Percentiles rank a stretch among this genome's conserved stretches.
Conservation (phyloP, 192 early-diverging fungal genomes). For the Anaeromyces robustus region DNA sequence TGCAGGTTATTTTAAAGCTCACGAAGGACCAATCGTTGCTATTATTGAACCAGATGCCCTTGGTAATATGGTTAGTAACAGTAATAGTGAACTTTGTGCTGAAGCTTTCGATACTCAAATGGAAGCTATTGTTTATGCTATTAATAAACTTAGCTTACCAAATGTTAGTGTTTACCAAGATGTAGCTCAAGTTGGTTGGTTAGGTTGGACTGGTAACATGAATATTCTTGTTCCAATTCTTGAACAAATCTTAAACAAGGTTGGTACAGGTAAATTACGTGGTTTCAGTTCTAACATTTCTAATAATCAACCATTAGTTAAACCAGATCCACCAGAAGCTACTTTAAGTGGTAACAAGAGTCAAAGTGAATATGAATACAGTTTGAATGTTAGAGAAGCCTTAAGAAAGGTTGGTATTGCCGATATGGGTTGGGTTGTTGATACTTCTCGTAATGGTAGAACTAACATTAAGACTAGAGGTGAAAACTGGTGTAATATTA, state of each 20-base stretch:
- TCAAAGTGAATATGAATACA: not conserved
- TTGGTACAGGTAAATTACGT: not conserved
- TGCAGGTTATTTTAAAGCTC: not conserved
- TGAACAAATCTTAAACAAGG: not conserved
- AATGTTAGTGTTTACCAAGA: not conserved
- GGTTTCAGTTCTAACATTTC: not conserved
- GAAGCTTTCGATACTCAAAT: not conserved
- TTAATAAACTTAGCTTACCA: not conserved
- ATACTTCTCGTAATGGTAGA: not conserved
- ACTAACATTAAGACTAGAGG: not conserved
- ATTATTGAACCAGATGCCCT: not conserved
- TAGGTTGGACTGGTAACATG: not conserved
- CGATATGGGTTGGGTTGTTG: not conserved
- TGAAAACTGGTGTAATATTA: not conserved
- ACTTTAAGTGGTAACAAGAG: not conserved
- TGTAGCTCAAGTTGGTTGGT: not conserved
- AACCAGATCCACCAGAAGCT: not conserved
- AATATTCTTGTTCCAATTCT: not conserved
- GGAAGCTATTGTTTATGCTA: not conserved
- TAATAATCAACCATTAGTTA: not conserved
- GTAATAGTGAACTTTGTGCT: not conserved
- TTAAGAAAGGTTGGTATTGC: not conserved
- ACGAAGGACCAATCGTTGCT: not conserved
- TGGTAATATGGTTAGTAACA: not conserved
- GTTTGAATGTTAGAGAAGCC: not conserved